Base-by-base conservation (phyloP, 106 monocot genomes). In the Amphibolis antarctica region DNA sequence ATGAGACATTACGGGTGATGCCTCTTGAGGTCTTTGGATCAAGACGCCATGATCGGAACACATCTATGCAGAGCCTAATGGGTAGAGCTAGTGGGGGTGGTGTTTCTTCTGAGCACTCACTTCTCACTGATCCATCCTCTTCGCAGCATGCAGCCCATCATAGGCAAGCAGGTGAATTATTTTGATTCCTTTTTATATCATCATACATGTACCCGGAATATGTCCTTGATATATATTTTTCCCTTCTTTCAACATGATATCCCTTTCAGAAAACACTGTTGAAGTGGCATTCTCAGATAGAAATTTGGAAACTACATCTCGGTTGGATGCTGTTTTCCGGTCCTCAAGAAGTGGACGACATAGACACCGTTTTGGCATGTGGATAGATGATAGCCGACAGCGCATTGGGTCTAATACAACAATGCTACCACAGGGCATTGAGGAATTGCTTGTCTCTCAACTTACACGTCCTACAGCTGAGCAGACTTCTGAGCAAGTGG, bases 11-110 rank as follows among this genome's bases (percentile, higher is more conserved):
- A 12, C 83, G 84, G 48, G 82, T 92, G 17, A 84, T 85, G 83
- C 92, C 92, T 47, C 75, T 93, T 59, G 92, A 93, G 65, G 82
- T 92, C 46, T 87, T 99, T 76, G 85, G 91, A 12, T 79, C 92
- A 44, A 88, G 98, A 71, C 78, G 88, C 9, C 85, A 80, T 72
- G 84, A 82, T 12, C 84, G 87, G 0, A 87, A 82, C 55, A 72
- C 85, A 61, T 91, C 91, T 55, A 85, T 90, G 28, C 83, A 88
- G 57, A 88, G 92, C 79, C 79, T 88, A 59, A 72, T 99, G 42
- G 91, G 98, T 52, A 77, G 87, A 73, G 54, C 74, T 28, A 75
- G 81, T 83, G 85, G 87, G 62, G 80, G 79, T 50, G 76, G 79
- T 49, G 68, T 71, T 60, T 71, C 76, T 55, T 59, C 72, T 54